These are phyloP conservation scores for Phytophthora hibernalis DNA, from an alignment of 352 stramenopile species.

Conservation along the genomic window DNA sequence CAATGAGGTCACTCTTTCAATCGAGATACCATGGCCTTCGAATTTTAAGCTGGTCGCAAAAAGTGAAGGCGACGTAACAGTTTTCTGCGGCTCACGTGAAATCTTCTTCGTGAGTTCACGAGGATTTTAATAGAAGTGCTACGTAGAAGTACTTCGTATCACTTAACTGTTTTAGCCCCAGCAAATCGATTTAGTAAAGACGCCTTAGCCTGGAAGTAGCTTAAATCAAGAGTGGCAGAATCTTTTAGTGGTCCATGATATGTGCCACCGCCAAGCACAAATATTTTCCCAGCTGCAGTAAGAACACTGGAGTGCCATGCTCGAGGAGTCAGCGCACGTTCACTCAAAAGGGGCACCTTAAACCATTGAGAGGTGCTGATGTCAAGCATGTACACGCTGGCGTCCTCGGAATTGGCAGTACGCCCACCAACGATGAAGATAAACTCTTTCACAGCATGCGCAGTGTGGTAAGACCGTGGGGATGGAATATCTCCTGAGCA, in stretches of 20 bases:
- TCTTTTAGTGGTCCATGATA: constrained; percentile 65
- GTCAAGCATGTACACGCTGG: constrained; percentile 64
- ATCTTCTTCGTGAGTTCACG: too few relatives aligned
- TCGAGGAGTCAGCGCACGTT: constrained; percentile 42
- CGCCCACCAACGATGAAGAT: constrained; percentile 75
- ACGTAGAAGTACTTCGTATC: too few relatives aligned
- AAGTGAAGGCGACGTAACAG: too few relatives aligned
- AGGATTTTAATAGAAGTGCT: too few relatives aligned
- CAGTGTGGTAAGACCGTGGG: constrained; percentile 75
- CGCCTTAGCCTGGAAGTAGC: constrained; percentile 38
- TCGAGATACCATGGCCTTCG: too few relatives aligned
- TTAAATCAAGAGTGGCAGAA: constrained; percentile 57
- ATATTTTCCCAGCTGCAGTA: constrained; percentile 39
- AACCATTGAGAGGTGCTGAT: constrained; percentile 54
- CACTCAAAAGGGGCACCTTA: constrained; percentile 44
- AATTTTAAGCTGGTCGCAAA: too few relatives aligned
- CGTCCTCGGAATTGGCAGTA: constrained; percentile 52
- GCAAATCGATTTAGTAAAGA: neutral
- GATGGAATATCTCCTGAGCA: constrained; percentile 53
- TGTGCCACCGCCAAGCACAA: constrained; percentile 66
- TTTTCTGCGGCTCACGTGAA: too few relatives aligned
- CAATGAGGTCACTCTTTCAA: too few relatives aligned
- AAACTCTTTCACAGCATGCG: constrained; percentile 51
- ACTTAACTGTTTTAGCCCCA: too few relatives aligned
- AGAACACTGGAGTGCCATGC: constrained; percentile 78